These are phyloP conservation scores for Vitellaria paradoxa DNA, from an alignment of 179 eudicot species.

Conservation along the genomic window DNA sequence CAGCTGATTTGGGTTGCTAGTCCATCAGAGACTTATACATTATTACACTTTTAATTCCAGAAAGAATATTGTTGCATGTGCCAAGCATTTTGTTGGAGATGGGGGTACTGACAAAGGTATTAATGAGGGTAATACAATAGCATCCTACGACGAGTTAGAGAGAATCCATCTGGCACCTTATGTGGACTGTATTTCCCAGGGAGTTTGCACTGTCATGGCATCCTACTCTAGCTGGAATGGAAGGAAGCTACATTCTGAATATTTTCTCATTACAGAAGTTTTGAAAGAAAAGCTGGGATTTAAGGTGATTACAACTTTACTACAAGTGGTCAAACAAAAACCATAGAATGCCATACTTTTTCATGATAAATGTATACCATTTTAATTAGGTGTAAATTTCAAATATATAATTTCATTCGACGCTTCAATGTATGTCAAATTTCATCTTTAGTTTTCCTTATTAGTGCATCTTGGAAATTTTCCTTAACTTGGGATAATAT, in stretches of 20 bases:
- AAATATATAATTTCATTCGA: not conserved
- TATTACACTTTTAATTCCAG: constrained; percentile 35
- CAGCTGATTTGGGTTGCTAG: constrained; percentile 5
- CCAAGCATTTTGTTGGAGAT: constrained; percentile 90
- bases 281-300: constrained; percentile 76
- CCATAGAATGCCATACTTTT: not conserved
- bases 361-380: not conserved
- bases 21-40: not conserved
- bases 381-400: not conserved
- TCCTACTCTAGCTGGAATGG: constrained; percentile 88
- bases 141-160: constrained; percentile 70
- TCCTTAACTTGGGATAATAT: not conserved
- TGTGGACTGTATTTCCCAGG: constrained; percentile 68
- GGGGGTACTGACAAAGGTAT: constrained; percentile 77
- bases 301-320: constrained; percentile 39
- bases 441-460: not conserved
- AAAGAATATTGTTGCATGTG: constrained; percentile 72
- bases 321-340: not conserved
- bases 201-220: constrained; percentile 85
- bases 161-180: constrained; percentile 78
- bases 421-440: constrained; percentile 1
- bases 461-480: not conserved
- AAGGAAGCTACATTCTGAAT: constrained; percentile 48
- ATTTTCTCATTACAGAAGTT: constrained; percentile 63
- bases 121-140: constrained; percentile 75